Evolutionary conservation across 2,329 filamentous ascomycete species (phyloP), one percentile per base, ranked within the genome.

Genomic region (Magnaporthiopsis incrustans): DNA sequence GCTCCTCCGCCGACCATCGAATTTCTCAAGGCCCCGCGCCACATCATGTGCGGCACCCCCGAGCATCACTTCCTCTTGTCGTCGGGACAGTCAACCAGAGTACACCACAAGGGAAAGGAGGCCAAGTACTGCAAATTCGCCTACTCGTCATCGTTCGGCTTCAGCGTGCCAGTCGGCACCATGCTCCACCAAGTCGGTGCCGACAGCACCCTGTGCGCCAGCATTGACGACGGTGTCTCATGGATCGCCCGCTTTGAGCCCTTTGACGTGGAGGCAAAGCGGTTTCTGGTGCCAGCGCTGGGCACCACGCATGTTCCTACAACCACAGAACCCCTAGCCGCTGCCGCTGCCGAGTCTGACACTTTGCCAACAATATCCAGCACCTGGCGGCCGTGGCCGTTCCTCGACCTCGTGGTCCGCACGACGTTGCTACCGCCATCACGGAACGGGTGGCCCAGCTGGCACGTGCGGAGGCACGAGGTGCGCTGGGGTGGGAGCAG

Each of bases 91-190:
- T 75, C 72, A 58, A 71, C 70, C 14, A 67, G 62, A 18, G 74
- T 72, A 70, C 69, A 67, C 3, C 69, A 73, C 61, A 77, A 77
- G 66, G 72, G 72, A 1, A 69, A 68, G 3, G 70, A 77, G 64
- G 75, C 77, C 4, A 79, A 70, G 66, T 78, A 77, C 65, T 68
- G 71, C 63, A 78, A 77, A 67, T 76, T 77, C 58, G 76, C 75
- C 22, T 78, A 79, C 67, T 78, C 77, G 0, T 79, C 77, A 7
- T 66, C 75, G 1, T 78, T 79, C 64, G 72, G 69, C 1, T 79
- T 79, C 64, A 71, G 69, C 38, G 74, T 77, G 6, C 74, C 74
- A 0, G 71, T 69, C 0, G 74, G 74, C 1, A 44, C 69, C 1
- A 66, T 72, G 15, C 66, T 77, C 7, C 67, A 73, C 33, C 74